Evolutionary conservation across 257 asterid species (phyloP).

Genomic region (Solanum pennellii): DNA sequence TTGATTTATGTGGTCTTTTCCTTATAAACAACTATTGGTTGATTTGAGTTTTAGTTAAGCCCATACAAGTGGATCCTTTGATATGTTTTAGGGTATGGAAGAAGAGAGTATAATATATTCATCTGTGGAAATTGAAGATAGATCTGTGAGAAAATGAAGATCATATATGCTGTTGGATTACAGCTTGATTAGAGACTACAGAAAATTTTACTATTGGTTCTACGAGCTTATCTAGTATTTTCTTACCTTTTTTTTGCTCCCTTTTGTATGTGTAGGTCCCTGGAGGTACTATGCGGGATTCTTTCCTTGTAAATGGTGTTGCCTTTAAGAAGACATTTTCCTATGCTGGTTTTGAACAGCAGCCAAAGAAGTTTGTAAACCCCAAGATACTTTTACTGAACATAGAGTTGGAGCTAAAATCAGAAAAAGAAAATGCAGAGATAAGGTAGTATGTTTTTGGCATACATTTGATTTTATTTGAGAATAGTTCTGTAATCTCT

Average conservation of each 20-base stretch:
- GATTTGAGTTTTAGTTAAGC: not conserved
- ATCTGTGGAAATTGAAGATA: not conserved
- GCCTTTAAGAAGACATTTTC: slow-evolving; percentile 99
- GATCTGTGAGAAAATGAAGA: not conserved
- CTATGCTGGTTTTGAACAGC: slow-evolving; percentile 99
- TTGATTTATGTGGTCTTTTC: not conserved
- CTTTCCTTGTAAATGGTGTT: slow-evolving; percentile 93
- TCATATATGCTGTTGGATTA: not conserved
- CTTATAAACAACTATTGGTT: not conserved
- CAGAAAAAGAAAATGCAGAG: slow-evolving; percentile 99
- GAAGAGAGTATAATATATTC: not conserved
- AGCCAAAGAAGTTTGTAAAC: slow-evolving; percentile 68
- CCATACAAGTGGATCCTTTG: not conserved
- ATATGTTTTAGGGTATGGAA: not conserved
- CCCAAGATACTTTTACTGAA: slow-evolving; percentile 83
- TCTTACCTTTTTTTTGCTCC: not conserved
- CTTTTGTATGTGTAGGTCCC: slow-evolving; percentile 58
- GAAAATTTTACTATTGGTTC: not conserved
- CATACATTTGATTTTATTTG: not conserved
- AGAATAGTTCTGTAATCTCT: not conserved
- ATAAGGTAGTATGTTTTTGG: slow-evolving; percentile 46
- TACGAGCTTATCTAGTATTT: not conserved
- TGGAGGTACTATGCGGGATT: slow-evolving; percentile 97
- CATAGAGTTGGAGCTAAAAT: slow-evolving; percentile 90
- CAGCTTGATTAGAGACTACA: not conserved